A percentile compares a stretch with the other conserved stretches of the same genome.
These are phyloP conservation scores for Pleurotus cornucopiae DNA, from an alignment of 768 basidiomycete species.

Conservation along the genomic window DNA sequence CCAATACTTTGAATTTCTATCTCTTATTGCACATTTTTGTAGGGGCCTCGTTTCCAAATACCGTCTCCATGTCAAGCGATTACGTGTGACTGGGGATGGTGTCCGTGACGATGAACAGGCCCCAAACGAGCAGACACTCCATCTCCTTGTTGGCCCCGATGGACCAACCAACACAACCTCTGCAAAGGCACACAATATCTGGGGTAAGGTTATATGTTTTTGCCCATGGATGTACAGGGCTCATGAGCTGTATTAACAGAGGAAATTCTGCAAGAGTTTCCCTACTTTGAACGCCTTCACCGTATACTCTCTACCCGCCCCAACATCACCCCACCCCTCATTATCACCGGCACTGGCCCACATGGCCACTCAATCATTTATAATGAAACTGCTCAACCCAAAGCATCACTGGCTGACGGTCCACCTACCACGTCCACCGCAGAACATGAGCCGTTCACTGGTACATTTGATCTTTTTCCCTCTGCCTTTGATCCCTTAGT, in stretches of 20 bases:
- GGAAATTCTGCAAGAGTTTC: conserved; percentile 14
- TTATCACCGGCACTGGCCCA: conserved; percentile 19
- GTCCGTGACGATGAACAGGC: too few relatives aligned
- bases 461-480: background rate
- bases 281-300: conserved; percentile 13
- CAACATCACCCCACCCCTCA: conserved; percentile 15
- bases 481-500: too few relatives aligned
- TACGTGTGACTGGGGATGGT: too few relatives aligned
- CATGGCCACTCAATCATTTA: conserved; percentile 11
- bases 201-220: conserved; percentile 10
- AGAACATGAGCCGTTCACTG: background rate
- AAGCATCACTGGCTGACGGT: background rate
- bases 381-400: too few relatives aligned
- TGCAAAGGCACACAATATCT: conserved; percentile 11
- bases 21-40: too few relatives aligned
- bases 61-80: too few relatives aligned
- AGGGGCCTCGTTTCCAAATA: too few relatives aligned
- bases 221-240: too few relatives aligned
- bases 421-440: background rate
- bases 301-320: conserved; percentile 9
- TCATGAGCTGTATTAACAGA: background rate
- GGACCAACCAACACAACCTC: conserved; percentile 14
- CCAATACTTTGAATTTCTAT: too few relatives aligned
- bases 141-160: background rate
- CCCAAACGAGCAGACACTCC: too few relatives aligned